These are phyloP conservation scores for Talaromyces liani DNA, from an alignment of 495 filamentous ascomycete species.

Conservation along the genomic window DNA sequence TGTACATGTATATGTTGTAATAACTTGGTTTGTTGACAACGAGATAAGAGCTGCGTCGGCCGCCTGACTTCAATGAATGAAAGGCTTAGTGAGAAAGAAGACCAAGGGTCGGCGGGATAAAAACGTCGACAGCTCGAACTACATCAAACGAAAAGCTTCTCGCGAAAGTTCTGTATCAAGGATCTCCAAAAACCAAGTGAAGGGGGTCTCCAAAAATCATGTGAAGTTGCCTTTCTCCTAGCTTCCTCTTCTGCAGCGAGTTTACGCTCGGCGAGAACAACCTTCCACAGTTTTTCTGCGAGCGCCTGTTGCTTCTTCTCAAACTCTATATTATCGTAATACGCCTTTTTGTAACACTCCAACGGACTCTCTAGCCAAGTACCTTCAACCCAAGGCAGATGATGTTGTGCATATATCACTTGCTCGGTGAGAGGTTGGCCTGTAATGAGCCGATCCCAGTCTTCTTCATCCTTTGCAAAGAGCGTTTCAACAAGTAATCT, in stretches of 20 bases:
- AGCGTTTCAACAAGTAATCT: constrained; percentile 25
- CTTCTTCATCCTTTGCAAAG: constrained; percentile 49
- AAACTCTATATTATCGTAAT: constrained; percentile 14
- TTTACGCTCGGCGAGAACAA: constrained; percentile 35
- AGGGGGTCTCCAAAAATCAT: background rate
- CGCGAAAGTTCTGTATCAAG: background rate
- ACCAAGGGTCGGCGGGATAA: too few species aligned
- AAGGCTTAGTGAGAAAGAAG: too few species aligned
- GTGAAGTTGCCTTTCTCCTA: constrained; percentile 10
- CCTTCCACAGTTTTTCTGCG: constrained; percentile 33
- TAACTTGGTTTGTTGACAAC: background rate
- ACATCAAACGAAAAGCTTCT: background rate
- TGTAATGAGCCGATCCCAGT: constrained; percentile 42
- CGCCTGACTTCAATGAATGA: background rate
- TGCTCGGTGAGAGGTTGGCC: constrained; percentile 10
- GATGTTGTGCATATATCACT: background rate
- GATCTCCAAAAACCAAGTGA: background rate
- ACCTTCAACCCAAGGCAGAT: constrained; percentile 1
- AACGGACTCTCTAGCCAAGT: constrained; percentile 20
- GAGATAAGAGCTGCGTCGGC: background rate
- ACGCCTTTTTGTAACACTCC: constrained; percentile 14
- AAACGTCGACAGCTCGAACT: background rate
- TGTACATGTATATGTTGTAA: background rate
- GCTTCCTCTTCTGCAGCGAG: constrained; percentile 26
- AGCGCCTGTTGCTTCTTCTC: constrained; percentile 23